phyloP scores from a whole-genome alignment of 106 monocot species.

The Dioscorea dumetorum region DNA sequence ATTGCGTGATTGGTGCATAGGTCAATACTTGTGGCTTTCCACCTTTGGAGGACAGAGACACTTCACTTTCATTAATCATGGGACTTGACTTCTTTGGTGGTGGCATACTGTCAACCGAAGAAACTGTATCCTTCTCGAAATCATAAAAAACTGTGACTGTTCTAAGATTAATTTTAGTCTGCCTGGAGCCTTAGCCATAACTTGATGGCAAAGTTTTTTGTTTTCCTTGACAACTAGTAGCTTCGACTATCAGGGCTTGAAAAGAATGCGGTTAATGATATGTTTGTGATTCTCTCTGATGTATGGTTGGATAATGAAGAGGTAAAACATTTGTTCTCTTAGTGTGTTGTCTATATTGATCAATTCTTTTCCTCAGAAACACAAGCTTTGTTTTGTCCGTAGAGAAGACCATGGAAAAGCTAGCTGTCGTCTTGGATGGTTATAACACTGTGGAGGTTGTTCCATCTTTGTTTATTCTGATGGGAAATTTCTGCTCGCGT shows the following conservation, averaged over 20 bases:
- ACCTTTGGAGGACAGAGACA: constrained; percentile 87
- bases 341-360: not conserved
- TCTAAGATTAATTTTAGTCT: not conserved
- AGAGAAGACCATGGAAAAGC: constrained; percentile 87
- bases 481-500: constrained; percentile 93
- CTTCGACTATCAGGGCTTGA: constrained; percentile 60
- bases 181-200: not conserved
- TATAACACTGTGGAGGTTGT: constrained; percentile 89
- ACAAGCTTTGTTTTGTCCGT: constrained; percentile 23
- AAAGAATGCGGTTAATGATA: constrained; percentile 93
- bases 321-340: constrained; percentile 34
- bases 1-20: constrained; percentile 24
- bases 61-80: constrained; percentile 62
- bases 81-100: constrained; percentile 94
- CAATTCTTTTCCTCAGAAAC: constrained; percentile 10
- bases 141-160: too few species aligned
- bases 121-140: constrained; percentile 47
- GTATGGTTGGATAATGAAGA: constrained; percentile 91
- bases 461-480: constrained; percentile 92
- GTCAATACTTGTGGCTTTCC: constrained; percentile 98
- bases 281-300: constrained; percentile 98
- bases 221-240: constrained; percentile 30
- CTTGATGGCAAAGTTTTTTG: not conserved
- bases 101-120: constrained; percentile 71
- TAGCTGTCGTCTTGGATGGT: constrained; percentile 76